Evolutionary conservation across 176 grass and related monocot genomes (phyloP).

Genomic region (Cymbopogon citratus): DNA sequence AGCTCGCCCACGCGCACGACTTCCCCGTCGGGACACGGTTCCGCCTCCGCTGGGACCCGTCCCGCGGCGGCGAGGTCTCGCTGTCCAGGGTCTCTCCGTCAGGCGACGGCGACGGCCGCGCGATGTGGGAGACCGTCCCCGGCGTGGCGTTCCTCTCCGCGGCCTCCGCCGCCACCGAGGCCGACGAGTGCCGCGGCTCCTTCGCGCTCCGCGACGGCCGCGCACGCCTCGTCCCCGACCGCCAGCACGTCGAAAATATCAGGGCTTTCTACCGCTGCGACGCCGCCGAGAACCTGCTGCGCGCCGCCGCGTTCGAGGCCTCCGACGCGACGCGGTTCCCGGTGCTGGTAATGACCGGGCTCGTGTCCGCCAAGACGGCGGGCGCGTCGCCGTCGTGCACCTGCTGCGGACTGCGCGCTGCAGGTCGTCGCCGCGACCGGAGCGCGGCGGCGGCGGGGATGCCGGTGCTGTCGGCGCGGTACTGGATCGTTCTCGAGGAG

Average conservation of each 20-base stretch:
- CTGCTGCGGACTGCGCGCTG: slow-evolving; percentile 19
- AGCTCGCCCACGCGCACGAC: slow-evolving; percentile 53
- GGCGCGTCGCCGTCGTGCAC: background rate
- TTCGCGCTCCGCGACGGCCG: slow-evolving; percentile 62
- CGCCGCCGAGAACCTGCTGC: slow-evolving; percentile 41
- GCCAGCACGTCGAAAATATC: slow-evolving; percentile 63
- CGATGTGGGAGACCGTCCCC: slow-evolving; percentile 64
- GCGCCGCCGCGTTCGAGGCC: slow-evolving; percentile 29
- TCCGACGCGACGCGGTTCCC: slow-evolving; percentile 41
- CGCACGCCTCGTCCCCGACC: slow-evolving; percentile 47
- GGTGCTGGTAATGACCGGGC: slow-evolving; percentile 57
- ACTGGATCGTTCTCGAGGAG: slow-evolving; percentile 74
- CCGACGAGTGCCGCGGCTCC: slow-evolving; percentile 74
- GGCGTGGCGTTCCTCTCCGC: slow-evolving; percentile 77
- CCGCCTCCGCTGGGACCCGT: slow-evolving; percentile 51
- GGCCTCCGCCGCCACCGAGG: slow-evolving; percentile 43
- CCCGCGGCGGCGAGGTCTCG: slow-evolving; percentile 23
- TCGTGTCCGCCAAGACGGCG: slow-evolving; percentile 33
- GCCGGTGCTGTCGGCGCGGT: slow-evolving; percentile 41
- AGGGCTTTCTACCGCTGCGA: slow-evolving; percentile 36
- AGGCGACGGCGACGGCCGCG: background rate
- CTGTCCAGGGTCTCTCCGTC: slow-evolving; percentile 11
- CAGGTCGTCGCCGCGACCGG: background rate
- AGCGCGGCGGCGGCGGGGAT: background rate
- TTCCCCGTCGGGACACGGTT: slow-evolving; percentile 55